A percentile compares a stretch with the other conserved stretches of the same genome.
Evolutionary conservation across 345 rosid species (phyloP).

Genomic region (Rhodomyrtus tomentosa): DNA sequence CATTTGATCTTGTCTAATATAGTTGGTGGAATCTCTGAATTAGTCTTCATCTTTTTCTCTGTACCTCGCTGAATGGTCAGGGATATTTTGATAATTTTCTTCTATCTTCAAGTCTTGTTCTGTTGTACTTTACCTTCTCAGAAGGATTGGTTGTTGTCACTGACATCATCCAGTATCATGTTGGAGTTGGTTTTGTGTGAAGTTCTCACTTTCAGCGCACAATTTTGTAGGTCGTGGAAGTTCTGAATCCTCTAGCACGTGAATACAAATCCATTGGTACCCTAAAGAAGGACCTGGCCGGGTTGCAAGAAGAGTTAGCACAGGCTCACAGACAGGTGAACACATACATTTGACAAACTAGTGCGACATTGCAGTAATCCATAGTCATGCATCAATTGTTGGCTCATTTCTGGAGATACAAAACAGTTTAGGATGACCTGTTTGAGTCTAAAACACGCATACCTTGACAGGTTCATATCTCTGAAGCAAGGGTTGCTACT

Average conservation of each 20-base stretch:
- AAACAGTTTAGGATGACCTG: background rate
- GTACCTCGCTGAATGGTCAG: background rate
- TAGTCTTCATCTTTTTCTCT: background rate
- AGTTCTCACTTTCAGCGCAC: background rate
- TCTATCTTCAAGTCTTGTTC: background rate
- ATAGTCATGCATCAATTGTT: background rate
- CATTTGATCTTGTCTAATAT: background rate
- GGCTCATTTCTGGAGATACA: background rate
- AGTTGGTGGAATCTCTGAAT: background rate
- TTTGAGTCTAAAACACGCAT: background rate
- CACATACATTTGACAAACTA: background rate
- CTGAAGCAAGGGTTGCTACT: slow-evolving; percentile 89
- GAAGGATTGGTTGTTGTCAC: background rate
- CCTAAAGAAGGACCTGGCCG: slow-evolving; percentile 85
- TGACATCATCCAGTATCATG: background rate
- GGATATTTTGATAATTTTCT: background rate
- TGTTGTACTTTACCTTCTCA: background rate
- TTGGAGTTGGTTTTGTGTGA: background rate
- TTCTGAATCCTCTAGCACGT: slow-evolving; percentile 94
- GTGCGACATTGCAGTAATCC: background rate
- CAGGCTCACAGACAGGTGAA: slow-evolving; percentile 85
- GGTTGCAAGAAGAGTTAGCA: slow-evolving; percentile 67
- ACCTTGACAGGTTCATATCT: slow-evolving; percentile 70
- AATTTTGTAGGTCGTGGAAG: slow-evolving; percentile 75
- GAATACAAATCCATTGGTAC: slow-evolving; percentile 90